phyloP scores from a whole-genome alignment of 1,284 basidiomycete species.

The Ganoderma lucidum region DNA sequence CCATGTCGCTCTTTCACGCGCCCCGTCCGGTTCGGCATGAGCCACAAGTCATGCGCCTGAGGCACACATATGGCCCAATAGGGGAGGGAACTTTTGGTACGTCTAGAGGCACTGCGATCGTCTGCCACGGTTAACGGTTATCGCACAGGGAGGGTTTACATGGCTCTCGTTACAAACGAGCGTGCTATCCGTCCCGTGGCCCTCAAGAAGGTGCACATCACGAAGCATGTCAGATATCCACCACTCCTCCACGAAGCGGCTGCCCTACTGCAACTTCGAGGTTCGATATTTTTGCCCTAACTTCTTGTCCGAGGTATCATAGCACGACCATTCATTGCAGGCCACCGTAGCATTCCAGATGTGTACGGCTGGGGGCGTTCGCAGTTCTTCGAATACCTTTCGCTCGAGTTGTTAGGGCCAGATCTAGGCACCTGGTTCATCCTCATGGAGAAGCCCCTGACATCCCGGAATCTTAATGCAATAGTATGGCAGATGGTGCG shows the following conservation, averaged over 20 bases:
- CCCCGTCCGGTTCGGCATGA: background rate
- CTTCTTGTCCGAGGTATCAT: background rate
- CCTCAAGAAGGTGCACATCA: slow-evolving; percentile 1
- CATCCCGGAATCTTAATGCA: background rate
- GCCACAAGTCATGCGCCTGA: background rate
- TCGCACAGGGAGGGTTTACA: background rate
- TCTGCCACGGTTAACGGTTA: background rate
- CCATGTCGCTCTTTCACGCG: background rate
- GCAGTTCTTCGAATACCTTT: background rate
- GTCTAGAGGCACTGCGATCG: background rate
- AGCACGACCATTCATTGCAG: background rate
- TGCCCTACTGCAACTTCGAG: background rate
- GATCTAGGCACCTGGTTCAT: background rate
- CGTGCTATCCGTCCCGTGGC: background rate
- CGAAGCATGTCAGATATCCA: background rate
- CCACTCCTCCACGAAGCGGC: background rate
- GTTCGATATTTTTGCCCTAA: background rate
- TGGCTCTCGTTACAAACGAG: background rate
- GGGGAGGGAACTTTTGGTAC: background rate
- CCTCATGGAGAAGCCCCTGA: background rate
- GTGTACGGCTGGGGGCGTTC: background rate
- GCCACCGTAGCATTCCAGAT: background rate
- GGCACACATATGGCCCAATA: background rate
- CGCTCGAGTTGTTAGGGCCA: background rate
- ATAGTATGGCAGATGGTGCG: background rate